phyloP scores from a whole-genome alignment of 2,329 filamentous ascomycete genomes.

The Pyrenochaeta sp. region DNA sequence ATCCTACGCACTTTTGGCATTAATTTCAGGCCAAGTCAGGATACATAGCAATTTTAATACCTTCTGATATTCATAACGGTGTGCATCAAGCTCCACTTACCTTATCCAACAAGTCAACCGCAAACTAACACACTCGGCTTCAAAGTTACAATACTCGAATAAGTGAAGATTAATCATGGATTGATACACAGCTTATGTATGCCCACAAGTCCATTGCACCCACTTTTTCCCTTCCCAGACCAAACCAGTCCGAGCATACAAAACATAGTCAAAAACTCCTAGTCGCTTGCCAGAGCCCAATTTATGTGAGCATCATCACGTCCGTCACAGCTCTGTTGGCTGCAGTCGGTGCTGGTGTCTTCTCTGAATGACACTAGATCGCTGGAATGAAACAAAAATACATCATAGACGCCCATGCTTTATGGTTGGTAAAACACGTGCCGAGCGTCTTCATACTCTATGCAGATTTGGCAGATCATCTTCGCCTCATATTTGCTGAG shows the following conservation, averaged over 20 bases:
- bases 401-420: not conserved
- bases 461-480: not conserved
- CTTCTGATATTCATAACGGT: not conserved
- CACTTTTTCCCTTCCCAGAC: not conserved
- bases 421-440: not conserved
- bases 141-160: no score
- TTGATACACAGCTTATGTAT: slow-evolving; percentile 1
- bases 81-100: no score
- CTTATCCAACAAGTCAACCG: no score
- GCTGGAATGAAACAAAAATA: slow-evolving; percentile 2
- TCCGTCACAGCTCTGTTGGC: not conserved
- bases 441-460: not conserved
- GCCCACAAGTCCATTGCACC: not conserved
- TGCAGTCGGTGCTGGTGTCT: not conserved
- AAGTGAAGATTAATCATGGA: not conserved
- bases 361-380: not conserved
- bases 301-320: not conserved
- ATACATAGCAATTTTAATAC: slow-evolving; percentile 2
- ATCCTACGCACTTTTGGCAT: not conserved
- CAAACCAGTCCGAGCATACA: not conserved
- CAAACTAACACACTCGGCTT: no score
- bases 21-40: not conserved
- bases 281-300: not conserved
- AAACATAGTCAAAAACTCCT: not conserved
- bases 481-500: slow-evolving; percentile 32